Conservation (phyloP, 768 basidiomycete species). For the Imleria badia region DNA sequence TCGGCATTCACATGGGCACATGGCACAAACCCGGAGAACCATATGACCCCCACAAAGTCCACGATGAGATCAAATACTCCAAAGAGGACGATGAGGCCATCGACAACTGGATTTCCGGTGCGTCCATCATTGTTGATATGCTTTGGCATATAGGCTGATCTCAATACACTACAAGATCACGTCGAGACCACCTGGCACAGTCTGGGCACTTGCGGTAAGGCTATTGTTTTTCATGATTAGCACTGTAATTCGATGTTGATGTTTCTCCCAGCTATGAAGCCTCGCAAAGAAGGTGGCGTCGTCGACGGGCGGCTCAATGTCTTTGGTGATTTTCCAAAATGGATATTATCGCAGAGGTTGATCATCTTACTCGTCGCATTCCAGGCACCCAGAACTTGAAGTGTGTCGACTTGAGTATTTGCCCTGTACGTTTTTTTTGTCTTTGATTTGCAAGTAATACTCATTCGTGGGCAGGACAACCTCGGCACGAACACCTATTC, state of each 20-base stretch:
- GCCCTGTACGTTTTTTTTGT: slow-evolving; percentile 48
- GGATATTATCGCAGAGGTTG: slow-evolving; percentile 11
- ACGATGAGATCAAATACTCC: slow-evolving; percentile 65
- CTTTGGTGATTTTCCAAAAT: slow-evolving; percentile 34
- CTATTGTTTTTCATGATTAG: neutral
- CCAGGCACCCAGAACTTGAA: slow-evolving; percentile 63
- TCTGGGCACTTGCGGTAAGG: slow-evolving; percentile 44
- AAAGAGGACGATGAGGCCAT: slow-evolving; percentile 71
- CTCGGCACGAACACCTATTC: slow-evolving; percentile 74
- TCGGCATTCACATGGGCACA: slow-evolving; percentile 73
- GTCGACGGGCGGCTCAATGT: slow-evolving; percentile 64
- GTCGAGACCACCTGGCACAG: slow-evolving; percentile 81
- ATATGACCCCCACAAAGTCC: slow-evolving; percentile 55
- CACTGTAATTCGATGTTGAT: neutral
- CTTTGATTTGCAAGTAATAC: neutral
- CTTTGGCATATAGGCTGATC: neutral
- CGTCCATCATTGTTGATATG: neutral
- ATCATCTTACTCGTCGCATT: neutral
- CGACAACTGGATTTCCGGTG: slow-evolving; percentile 61
- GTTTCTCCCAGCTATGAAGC: slow-evolving; percentile 51
- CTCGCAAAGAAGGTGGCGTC: slow-evolving; percentile 62
- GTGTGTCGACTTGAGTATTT: slow-evolving; percentile 67
- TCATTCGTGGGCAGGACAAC: slow-evolving; percentile 49
- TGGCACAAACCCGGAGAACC: slow-evolving; percentile 58
- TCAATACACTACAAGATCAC: slow-evolving; percentile 39